phyloP scores from a whole-genome alignment of 1,284 basidiomycete species.

The Austroboletus novae-zelandiae region DNA sequence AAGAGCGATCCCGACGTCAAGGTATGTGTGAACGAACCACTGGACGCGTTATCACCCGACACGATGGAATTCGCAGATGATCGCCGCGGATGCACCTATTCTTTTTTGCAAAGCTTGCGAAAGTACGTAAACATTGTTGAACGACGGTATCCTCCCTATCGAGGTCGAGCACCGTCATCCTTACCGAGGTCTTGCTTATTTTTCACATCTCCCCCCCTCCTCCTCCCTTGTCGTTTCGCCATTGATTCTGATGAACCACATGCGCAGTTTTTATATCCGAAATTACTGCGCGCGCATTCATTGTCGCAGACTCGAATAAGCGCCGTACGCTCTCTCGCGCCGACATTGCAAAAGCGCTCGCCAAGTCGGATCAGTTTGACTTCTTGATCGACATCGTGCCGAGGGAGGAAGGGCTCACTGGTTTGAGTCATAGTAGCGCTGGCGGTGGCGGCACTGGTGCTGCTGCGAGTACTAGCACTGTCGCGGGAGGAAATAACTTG shows the following conservation, averaged over 20 bases:
- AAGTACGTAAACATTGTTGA: constrained; percentile 52
- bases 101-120: constrained; percentile 96
- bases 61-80: constrained; percentile 64
- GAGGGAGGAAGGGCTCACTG: constrained; percentile 58
- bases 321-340: constrained; percentile 86
- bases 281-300: constrained; percentile 90
- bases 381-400: constrained; percentile 92
- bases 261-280: constrained; percentile 87
- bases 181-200: neutral
- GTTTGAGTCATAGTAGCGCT: constrained; percentile 13
- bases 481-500: constrained; percentile 16
- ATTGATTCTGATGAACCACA: constrained; percentile 1
- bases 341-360: constrained; percentile 88
- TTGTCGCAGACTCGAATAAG: constrained; percentile 91
- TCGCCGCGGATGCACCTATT: constrained; percentile 91
- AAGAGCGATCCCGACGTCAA: constrained; percentile 96
- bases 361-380: constrained; percentile 90
- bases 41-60: neutral
- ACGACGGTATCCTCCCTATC: neutral
- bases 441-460: neutral
- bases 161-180: constrained; percentile 4
- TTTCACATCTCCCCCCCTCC: neutral
- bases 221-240: neutral
- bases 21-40: constrained; percentile 40
- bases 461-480: neutral